Evolutionary conservation across 1,284 basidiomycete genomes (phyloP).

Genomic region (Fistulinella staudtii): DNA sequence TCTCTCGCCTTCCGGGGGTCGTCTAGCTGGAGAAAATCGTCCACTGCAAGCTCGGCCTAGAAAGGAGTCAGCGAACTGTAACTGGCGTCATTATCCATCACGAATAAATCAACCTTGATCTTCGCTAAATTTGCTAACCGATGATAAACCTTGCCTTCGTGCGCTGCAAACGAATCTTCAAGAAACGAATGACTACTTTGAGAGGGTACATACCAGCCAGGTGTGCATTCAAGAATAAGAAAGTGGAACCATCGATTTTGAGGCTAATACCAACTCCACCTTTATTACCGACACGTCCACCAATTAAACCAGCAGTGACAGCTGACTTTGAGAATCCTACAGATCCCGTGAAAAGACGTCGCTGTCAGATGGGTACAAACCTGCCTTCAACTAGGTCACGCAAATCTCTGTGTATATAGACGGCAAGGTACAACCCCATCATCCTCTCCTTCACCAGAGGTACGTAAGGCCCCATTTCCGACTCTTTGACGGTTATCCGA

Average conservation of each 20-base stretch:
- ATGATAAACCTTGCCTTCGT: slow-evolving; percentile 67
- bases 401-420: slow-evolving; percentile 69
- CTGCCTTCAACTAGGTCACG: slow-evolving; percentile 55
- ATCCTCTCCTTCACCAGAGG: slow-evolving; percentile 80
- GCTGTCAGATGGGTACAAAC: slow-evolving; percentile 5
- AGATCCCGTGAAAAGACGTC: slow-evolving; percentile 3
- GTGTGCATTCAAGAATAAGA: slow-evolving; percentile 86
- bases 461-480: slow-evolving; percentile 67
- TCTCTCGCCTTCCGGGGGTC: slow-evolving; percentile 65
- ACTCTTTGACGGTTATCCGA: slow-evolving; percentile 39
- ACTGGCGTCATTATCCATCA: slow-evolving; percentile 1
- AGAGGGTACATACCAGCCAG: slow-evolving; percentile 57
- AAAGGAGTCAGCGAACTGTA: slow-evolving; percentile 5
- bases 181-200: background rate
- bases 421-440: slow-evolving; percentile 81
- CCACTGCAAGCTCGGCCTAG: slow-evolving; percentile 60
- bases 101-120: slow-evolving; percentile 54
- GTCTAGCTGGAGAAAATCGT: slow-evolving; percentile 58
- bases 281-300: slow-evolving; percentile 83
- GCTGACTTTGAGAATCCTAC: slow-evolving; percentile 65
- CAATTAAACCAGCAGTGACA: slow-evolving; percentile 84
- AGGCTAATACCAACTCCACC: slow-evolving; percentile 82
- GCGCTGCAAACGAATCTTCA: slow-evolving; percentile 45
- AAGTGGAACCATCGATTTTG: slow-evolving; percentile 66
- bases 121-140: slow-evolving; percentile 69